These are phyloP conservation scores for Logfia minima DNA, from an alignment of 129 eudicot species.

Conservation along the genomic window DNA sequence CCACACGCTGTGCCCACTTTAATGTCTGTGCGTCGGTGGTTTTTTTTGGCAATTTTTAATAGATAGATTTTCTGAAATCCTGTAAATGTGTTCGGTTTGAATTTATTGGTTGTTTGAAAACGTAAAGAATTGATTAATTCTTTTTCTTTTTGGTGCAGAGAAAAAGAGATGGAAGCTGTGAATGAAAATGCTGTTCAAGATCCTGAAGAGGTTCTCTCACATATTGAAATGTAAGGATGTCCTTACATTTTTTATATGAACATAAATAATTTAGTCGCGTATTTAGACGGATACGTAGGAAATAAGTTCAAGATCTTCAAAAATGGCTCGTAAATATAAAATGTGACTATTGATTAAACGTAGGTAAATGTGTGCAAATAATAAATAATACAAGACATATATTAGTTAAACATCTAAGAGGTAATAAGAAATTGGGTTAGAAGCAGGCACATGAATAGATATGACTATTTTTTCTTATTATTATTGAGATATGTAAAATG, in stretches of 20 bases:
- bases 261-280: background rate
- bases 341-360: too few relatives aligned
- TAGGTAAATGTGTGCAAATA: too few relatives aligned
- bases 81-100: background rate
- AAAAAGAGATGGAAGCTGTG: slow-evolving; percentile 36
- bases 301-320: too few relatives aligned
- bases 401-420: too few relatives aligned
- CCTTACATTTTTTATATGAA: background rate
- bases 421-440: too few relatives aligned
- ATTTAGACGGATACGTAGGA: background rate
- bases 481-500: too few relatives aligned
- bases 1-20: background rate
- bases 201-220: slow-evolving; percentile 40
- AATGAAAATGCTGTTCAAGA: slow-evolving; percentile 48
- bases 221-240: slow-evolving; percentile 39
- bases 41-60: too few relatives aligned
- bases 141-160: slow-evolving; percentile 14
- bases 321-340: too few relatives aligned
- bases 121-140: background rate
- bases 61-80: background rate
- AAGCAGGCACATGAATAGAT: too few relatives aligned
- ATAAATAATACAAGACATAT: too few relatives aligned
- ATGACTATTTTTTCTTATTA: too few relatives aligned
- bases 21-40: background rate
- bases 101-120: background rate